Conservation (phyloP, 805 yeast species). For the Vanderwaltozyma tropicalis region DNA sequence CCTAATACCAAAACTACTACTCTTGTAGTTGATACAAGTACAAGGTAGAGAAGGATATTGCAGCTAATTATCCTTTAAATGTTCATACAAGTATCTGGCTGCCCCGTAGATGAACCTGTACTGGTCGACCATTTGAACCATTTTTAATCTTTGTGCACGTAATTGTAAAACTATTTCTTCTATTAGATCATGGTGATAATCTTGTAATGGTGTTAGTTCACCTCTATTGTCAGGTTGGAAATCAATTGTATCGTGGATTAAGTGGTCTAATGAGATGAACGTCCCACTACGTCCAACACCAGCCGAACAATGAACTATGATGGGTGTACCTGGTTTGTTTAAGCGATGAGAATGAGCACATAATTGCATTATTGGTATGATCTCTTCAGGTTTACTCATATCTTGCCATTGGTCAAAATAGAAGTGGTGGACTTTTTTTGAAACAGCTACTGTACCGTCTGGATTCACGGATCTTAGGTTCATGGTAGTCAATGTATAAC, state of each 20-base stretch:
- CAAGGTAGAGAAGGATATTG: no score
- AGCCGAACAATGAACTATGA: constrained; percentile 87
- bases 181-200: constrained; percentile 22
- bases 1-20: no score
- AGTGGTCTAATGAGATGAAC: constrained; percentile 43
- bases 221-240: constrained; percentile 5
- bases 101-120: constrained; percentile 27
- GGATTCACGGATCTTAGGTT: constrained; percentile 9
- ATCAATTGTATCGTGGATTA: constrained; percentile 23
- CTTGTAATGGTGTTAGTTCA: constrained; percentile 2
- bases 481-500: constrained; percentile 19
- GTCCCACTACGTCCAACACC: constrained; percentile 97
- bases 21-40: no score
- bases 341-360: constrained; percentile 23
- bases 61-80: no score
- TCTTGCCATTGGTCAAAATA: constrained; percentile 80
- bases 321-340: constrained; percentile 34
- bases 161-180: constrained; percentile 27
- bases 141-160: constrained; percentile 27
- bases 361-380: constrained; percentile 27
- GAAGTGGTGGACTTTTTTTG: constrained; percentile 45
- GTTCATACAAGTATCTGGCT: constrained; percentile 13
- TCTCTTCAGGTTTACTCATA: constrained; percentile 48
- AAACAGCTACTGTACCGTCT: constrained; percentile 27
- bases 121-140: constrained; percentile 29